These are phyloP conservation scores for Melampsora occidentalis DNA, from an alignment of 1,284 basidiomycete genomes.

Conservation along the genomic window DNA sequence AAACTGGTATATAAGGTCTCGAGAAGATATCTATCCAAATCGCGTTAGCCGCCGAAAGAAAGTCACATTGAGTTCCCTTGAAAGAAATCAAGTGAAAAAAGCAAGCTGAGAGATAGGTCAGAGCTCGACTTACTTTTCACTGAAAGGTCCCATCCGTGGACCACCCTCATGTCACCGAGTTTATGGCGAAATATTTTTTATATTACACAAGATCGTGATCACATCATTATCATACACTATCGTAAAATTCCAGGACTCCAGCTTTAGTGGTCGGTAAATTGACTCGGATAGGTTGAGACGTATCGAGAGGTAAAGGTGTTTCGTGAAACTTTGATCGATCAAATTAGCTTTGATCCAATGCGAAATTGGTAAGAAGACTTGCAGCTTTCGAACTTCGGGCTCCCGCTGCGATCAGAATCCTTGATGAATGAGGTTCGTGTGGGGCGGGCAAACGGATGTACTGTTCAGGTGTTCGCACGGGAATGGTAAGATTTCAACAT, in stretches of 20 bases:
- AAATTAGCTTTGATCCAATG: constrained; percentile 81
- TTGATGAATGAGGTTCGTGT: constrained; percentile 72
- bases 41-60: not conserved
- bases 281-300: constrained; percentile 82
- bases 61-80: constrained; percentile 9
- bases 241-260: constrained; percentile 89
- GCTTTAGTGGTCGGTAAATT: constrained; percentile 91
- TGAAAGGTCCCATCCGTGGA: constrained; percentile 78
- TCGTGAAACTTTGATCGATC: constrained; percentile 71
- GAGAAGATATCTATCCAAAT: constrained; percentile 65
- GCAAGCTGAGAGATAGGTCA: not conserved
- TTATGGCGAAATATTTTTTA: constrained; percentile 73
- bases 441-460: constrained; percentile 88
- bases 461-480: constrained; percentile 56
- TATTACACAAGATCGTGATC: constrained; percentile 68
- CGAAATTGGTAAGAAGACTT: constrained; percentile 89
- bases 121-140: constrained; percentile 60
- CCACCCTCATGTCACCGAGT: constrained; percentile 76
- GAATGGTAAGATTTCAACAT: constrained; percentile 29
- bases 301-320: constrained; percentile 72
- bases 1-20: constrained; percentile 87
- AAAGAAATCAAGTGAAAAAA: not conserved
- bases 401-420: constrained; percentile 82
- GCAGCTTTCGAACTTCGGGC: constrained; percentile 82
- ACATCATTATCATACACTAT: constrained; percentile 85